phyloP scores from a whole-genome alignment of 192 early-diverging fungal species.

The Radiomyces spectabilis region DNA sequence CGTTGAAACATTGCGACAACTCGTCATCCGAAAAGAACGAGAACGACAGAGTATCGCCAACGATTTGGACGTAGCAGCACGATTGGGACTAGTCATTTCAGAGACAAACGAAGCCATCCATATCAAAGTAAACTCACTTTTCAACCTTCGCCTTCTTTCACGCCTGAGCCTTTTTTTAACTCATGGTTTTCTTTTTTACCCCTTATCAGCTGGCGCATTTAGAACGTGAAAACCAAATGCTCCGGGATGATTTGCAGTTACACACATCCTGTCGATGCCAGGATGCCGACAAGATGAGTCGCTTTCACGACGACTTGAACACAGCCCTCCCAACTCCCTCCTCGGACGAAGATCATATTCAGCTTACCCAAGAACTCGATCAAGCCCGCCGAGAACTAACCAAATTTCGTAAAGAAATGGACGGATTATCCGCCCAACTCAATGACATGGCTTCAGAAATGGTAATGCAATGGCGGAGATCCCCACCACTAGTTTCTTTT shows the following conservation, averaged over 20 bases:
- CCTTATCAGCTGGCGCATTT: conserved; percentile 21
- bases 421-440: conserved; percentile 46
- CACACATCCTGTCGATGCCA: not conserved
- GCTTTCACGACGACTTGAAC: too few species aligned
- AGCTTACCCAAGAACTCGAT: conserved; percentile 42
- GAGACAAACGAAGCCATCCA: conserved; percentile 45
- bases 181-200: not conserved
- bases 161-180: too few species aligned
- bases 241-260: conserved; percentile 11
- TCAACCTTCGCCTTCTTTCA: conserved; percentile 2
- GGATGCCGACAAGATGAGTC: not conserved
- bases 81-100: conserved; percentile 50
- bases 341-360: conserved; percentile 36
- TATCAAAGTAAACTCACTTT: conserved; percentile 23
- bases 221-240: conserved; percentile 21
- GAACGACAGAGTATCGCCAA: conserved; percentile 41
- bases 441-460: conserved; percentile 52
- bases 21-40: conserved; percentile 52
- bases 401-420: conserved; percentile 48
- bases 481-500: not conserved
- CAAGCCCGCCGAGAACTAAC: conserved; percentile 42
- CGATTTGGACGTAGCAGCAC: conserved; percentile 50
- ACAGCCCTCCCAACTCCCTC: too few species aligned
- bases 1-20: conserved; percentile 29
- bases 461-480: conserved; percentile 8